A percentile compares a stretch with the other conserved stretches of the same genome.
Conservation (phyloP, 306 rosid genomes). For the Chamaecrista fasciculata region DNA sequence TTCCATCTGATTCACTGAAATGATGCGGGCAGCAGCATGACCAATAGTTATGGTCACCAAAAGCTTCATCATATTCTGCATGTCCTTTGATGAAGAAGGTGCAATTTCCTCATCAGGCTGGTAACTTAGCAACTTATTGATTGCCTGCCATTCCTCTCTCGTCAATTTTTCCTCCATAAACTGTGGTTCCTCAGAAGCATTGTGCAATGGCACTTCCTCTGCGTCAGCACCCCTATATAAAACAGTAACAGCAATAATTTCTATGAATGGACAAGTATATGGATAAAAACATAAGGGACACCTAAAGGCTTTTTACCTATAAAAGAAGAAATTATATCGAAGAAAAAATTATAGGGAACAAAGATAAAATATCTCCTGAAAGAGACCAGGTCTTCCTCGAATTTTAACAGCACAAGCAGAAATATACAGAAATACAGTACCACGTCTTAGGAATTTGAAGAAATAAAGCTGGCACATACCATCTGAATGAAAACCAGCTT, state of each 20-base stretch:
- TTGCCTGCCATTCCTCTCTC: constrained; percentile 95
- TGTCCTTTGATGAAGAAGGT: constrained; percentile 55
- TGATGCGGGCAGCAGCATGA: constrained; percentile 86
- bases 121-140: constrained; percentile 77
- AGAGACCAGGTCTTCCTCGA: constrained; percentile 19
- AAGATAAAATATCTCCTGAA: background rate
- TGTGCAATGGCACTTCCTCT: constrained; percentile 49
- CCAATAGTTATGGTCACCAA: constrained; percentile 71
- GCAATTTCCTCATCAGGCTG: constrained; percentile 75
- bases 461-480: constrained; percentile 49
- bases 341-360: background rate
- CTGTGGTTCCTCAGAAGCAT: constrained; percentile 55
- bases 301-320: background rate
- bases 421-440: constrained; percentile 2
- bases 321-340: background rate
- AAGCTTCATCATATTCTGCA: constrained; percentile 72
- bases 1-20: constrained; percentile 70
- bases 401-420: constrained; percentile 10
- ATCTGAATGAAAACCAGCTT: constrained; percentile 85
- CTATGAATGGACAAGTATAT: constrained; percentile 13
- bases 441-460: background rate
- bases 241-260: constrained; percentile 11
- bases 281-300: background rate
- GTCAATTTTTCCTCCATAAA: constrained; percentile 69
- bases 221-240: constrained; percentile 54